phyloP scores from a whole-genome alignment of 805 yeast genomes.

The Saccharomycopsis synnaedendra region DNA sequence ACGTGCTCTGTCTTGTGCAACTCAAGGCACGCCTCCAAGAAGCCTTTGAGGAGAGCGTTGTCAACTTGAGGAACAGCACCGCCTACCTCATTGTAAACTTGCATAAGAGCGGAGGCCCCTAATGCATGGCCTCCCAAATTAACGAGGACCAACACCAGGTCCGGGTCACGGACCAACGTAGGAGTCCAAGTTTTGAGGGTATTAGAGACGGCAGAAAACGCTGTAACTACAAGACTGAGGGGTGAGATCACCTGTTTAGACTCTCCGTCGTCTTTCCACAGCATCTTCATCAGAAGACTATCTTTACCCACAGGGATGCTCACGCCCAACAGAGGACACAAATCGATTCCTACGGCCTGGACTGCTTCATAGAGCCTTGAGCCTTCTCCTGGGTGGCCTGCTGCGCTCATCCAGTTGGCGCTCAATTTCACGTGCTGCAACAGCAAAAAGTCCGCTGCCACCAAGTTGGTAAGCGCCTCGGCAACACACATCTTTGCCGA shows the following conservation, averaged over 20 bases:
- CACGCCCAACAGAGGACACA: constrained; percentile 87
- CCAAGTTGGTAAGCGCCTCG: constrained; percentile 77
- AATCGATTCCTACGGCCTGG: constrained; percentile 86
- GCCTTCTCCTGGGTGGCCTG: constrained; percentile 92
- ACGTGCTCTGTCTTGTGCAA: constrained; percentile 59
- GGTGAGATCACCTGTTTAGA: constrained; percentile 89
- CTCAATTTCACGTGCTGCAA: constrained; percentile 72
- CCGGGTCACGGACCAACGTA: constrained; percentile 42
- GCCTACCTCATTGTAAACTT: constrained; percentile 85
- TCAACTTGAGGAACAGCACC: constrained; percentile 73
- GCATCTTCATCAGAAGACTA: constrained; percentile 99
- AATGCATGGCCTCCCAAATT: constrained; percentile 54
- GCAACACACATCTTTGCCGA: constrained; percentile 95
- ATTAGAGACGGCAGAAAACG: constrained; percentile 78
- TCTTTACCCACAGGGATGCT: constrained; percentile 98
- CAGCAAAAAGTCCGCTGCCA: constrained; percentile 79
- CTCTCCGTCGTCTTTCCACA: constrained; percentile 54
- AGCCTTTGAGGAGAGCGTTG: constrained; percentile 47
- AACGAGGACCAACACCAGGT: constrained; percentile 62
- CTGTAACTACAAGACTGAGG: constrained; percentile 78
- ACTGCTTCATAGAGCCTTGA: constrained; percentile 92
- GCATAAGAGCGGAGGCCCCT: constrained; percentile 94
- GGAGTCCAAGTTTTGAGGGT: constrained; percentile 97
- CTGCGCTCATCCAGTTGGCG: constrained; percentile 99
- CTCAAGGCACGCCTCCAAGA: constrained; percentile 56